Evolutionary conservation across 257 asterid genomes (phyloP).

Genomic region (Linderniella brevidens): DNA sequence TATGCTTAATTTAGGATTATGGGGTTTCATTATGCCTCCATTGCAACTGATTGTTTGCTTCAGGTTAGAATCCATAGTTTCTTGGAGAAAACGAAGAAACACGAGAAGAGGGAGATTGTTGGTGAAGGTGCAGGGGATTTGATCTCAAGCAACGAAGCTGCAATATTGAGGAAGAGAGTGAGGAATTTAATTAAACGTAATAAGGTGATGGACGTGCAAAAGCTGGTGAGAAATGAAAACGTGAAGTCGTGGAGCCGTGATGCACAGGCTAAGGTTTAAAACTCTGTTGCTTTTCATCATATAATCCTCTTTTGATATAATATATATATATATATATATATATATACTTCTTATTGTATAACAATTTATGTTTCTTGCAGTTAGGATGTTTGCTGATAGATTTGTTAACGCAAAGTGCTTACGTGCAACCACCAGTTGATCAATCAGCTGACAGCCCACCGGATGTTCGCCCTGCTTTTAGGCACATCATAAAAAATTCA

Average conservation of each 20-base stretch:
- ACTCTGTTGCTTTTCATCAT: not conserved
- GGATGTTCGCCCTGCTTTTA: slow-evolving; percentile 90
- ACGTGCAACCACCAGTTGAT: slow-evolving; percentile 62
- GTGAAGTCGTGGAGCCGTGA: slow-evolving; percentile 66
- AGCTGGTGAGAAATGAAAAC: slow-evolving; percentile 63
- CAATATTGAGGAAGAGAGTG: slow-evolving; percentile 50
- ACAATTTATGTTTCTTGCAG: slow-evolving; percentile 33
- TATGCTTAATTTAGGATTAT: no score
- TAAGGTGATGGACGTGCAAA: slow-evolving; percentile 51
- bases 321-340: not conserved
- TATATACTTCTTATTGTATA: slow-evolving; percentile 7
- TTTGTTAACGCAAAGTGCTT: slow-evolving; percentile 71
- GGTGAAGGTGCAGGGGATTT: slow-evolving; percentile 28
- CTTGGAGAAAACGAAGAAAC: slow-evolving; percentile 55
- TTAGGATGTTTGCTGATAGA: slow-evolving; percentile 87
- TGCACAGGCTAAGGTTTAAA: slow-evolving; percentile 70
- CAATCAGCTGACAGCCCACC: slow-evolving; percentile 79
- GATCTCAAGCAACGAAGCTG: slow-evolving; percentile 24
- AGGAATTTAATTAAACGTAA: slow-evolving; percentile 52
- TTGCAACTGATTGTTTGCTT: slow-evolving; percentile 4
- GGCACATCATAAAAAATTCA: slow-evolving; percentile 60
- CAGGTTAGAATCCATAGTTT: slow-evolving; percentile 78
- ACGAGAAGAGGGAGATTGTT: slow-evolving; percentile 18
- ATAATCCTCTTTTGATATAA: slow-evolving; percentile 7
- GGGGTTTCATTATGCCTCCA: no score